Evolutionary conservation across 2,329 filamentous ascomycete species (phyloP), one percentile per base, ranked within the genome.

Genomic region (Colletotrichum liaoningense): DNA sequence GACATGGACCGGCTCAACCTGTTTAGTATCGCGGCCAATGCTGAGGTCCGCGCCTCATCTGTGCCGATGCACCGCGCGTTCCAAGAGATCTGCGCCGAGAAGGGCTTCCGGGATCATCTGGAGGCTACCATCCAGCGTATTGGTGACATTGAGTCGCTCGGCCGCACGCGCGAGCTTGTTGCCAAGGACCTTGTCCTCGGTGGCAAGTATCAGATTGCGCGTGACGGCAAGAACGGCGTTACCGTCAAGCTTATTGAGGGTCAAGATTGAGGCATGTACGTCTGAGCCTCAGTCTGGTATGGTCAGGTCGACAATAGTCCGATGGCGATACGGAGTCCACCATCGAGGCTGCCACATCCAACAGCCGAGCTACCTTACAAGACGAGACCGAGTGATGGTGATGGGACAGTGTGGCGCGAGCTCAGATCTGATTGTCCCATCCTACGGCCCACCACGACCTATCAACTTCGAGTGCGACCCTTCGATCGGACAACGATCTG

Each of bases 31-130:
- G 96, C 97, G 73, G 94, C 92, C 71, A 89, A 90, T 54, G 95
- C 95, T 19, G 93, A 93, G 81, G 97, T 99, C 8, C 92, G 97
- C 59, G 97, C 97, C 1, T 96, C 97, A 81, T 96, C 93, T 1
- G 96, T 99, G 30, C 97, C 97, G 2, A 99, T 99, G 97, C 95
- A 97, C 83, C 91, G 92, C 62, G 97, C 97, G 0, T 97, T 99
- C 83, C 89, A 91, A 70, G 91, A 95, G 78, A 95, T 99, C 14
- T 98, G 95, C 80, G 82, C 86, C 3, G 84, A 93, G 77, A 82
- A 84, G 19, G 88, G 87, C 12, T 90, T 91, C 76, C 86, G 88
- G 55, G 83, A 87, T 63, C 86, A 86, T 76, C 79, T 90, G 3
- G 83, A 87, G 72, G 87, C 83, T 1, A 90, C 88, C 0, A 80